phyloP scores from a whole-genome alignment of 352 stramenopile genomes.

The Phytophthora pistaciae region DNA sequence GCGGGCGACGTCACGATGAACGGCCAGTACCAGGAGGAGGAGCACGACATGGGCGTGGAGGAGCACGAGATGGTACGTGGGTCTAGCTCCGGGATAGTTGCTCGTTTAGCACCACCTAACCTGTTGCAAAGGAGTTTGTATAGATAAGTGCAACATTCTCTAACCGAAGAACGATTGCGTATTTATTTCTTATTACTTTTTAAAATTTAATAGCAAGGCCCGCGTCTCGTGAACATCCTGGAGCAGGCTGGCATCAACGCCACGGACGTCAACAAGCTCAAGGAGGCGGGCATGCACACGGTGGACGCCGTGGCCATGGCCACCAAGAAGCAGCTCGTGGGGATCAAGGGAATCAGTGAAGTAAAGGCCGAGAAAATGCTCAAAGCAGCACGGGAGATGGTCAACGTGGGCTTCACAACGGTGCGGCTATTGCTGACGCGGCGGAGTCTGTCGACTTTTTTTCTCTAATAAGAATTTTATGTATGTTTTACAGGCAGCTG shows the following conservation, averaged over 20 bases:
- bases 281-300: conserved; percentile 97
- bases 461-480: conserved; percentile 5
- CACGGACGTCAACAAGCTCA: conserved; percentile 98
- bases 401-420: conserved; percentile 99
- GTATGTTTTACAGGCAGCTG: conserved; percentile 67
- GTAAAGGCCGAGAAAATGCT: conserved; percentile 99
- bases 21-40: conserved; percentile 58
- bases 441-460: conserved; percentile 16
- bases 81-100: neutral
- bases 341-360: conserved; percentile 99
- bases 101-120: neutral
- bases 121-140: conserved; percentile 24
- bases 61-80: conserved; percentile 52
- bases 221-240: conserved; percentile 89
- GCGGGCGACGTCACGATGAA: conserved; percentile 19
- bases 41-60: conserved; percentile 45
- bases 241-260: conserved; percentile 97
- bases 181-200: conserved; percentile 18
- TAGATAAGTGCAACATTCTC: conserved; percentile 29
- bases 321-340: conserved; percentile 97
- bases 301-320: conserved; percentile 98
- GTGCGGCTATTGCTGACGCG: conserved; percentile 53
- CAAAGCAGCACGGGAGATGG: conserved; percentile 97
- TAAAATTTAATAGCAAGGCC: conserved; percentile 63
- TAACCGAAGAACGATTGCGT: conserved; percentile 4